phyloP scores from a whole-genome alignment of 768 basidiomycete species.

The Lentinula sp. region DNA sequence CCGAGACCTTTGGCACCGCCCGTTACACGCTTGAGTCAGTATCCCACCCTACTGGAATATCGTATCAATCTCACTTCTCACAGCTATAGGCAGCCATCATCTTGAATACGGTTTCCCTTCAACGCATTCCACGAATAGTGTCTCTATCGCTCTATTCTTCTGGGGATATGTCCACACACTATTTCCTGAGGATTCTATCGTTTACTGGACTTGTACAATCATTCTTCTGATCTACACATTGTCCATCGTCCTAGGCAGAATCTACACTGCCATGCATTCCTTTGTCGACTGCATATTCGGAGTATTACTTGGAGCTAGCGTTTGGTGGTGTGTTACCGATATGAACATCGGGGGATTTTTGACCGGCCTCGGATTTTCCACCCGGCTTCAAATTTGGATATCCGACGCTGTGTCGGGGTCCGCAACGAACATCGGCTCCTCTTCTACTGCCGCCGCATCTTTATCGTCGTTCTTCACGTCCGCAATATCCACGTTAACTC shows the following conservation, averaged over 20 bases:
- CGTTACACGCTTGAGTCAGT: constrained; percentile 80
- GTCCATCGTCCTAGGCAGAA: constrained; percentile 72
- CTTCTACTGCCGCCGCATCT: background rate
- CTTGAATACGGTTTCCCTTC: constrained; percentile 95
- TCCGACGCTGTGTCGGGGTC: background rate
- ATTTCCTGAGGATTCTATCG: constrained; percentile 21
- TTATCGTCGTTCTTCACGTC: background rate
- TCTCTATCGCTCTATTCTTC: constrained; percentile 85
- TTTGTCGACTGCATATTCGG: constrained; percentile 71
- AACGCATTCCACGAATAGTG: constrained; percentile 87
- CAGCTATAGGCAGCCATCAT: constrained; percentile 75
- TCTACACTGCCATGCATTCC: constrained; percentile 88
- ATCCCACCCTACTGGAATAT: background rate
- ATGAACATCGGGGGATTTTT: constrained; percentile 17
- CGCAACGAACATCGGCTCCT: no score
- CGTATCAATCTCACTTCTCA: background rate
- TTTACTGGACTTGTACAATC: constrained; percentile 22
- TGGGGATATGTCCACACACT: constrained; percentile 53
- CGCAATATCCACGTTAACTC: background rate
- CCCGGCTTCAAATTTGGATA: constrained; percentile 31
- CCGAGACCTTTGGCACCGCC: constrained; percentile 90
- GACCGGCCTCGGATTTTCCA: constrained; percentile 17
- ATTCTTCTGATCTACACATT: constrained; percentile 53
- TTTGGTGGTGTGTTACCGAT: constrained; percentile 57
- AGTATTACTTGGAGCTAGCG: constrained; percentile 51